These are phyloP conservation scores for Pleurotus djamor DNA, from an alignment of 768 basidiomycete species.

Conservation along the genomic window DNA sequence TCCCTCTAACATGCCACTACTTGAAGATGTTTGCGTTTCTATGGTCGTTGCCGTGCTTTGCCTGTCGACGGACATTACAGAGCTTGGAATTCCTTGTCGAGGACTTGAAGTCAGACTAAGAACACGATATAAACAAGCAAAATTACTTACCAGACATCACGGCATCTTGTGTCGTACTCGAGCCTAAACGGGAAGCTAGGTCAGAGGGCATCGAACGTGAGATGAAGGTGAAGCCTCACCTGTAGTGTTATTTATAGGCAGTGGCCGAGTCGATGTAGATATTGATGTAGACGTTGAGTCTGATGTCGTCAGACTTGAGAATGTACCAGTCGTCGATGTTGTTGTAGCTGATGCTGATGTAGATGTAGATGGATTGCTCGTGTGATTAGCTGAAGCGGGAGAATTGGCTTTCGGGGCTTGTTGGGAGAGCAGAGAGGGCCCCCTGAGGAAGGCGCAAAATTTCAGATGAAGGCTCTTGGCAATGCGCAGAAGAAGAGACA, in stretches of 20 bases:
- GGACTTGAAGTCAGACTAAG: background rate
- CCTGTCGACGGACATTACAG: constrained; percentile 31
- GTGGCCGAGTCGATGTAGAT: constrained; percentile 1
- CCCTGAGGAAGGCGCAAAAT: constrained; percentile 17
- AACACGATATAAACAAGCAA: too few species aligned
- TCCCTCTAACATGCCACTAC: constrained; percentile 16
- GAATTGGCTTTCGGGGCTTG: constrained; percentile 43
- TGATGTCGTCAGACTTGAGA: background rate
- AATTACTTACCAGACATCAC: constrained; percentile 1
- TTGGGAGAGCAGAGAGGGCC: constrained; percentile 75
- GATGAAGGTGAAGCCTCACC: background rate
- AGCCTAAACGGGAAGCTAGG: background rate
- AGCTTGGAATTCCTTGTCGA: constrained; percentile 15
- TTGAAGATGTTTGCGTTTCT: constrained; percentile 26
- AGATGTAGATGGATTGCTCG: background rate
- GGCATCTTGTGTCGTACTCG: constrained; percentile 7
- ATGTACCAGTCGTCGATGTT: background rate
- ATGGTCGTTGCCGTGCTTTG: constrained; percentile 3
- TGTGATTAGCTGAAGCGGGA: background rate
- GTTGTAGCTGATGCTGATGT: background rate
- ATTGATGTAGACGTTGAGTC: constrained; percentile 1
- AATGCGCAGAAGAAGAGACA: background rate
- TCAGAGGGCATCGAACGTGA: background rate
- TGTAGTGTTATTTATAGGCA: background rate
- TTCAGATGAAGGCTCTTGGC: background rate